Evolutionary conservation across 371 early-diverging fungal genomes (phyloP).

Genomic region (Mucor ambiguus): DNA sequence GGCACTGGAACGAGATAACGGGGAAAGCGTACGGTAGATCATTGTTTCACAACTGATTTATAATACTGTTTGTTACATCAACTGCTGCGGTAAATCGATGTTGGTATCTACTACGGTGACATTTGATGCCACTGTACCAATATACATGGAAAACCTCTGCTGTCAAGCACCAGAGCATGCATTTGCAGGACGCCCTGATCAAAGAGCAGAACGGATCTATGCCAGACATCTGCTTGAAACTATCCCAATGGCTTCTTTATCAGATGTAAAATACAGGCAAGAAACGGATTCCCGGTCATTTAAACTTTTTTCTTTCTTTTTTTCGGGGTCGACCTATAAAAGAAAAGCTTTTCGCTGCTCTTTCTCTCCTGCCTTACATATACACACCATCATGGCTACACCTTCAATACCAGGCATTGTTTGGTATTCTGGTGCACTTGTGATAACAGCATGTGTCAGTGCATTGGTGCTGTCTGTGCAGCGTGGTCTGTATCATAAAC

Average conservation of each 20-base stretch:
- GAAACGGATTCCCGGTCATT: background rate
- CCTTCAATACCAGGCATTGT: background rate
- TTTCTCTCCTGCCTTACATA: background rate
- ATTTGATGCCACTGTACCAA: too few species aligned
- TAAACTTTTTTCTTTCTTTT: background rate
- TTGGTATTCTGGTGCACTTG: conserved; percentile 15
- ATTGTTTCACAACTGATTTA: background rate
- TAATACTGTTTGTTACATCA: background rate
- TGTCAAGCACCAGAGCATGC: too few species aligned
- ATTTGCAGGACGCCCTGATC: too few species aligned
- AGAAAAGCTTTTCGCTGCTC: background rate
- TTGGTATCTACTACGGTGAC: background rate
- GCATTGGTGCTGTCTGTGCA: conserved; percentile 22
- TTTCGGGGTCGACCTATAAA: background rate
- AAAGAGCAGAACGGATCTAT: too few species aligned
- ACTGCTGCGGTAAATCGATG: background rate
- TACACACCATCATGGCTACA: background rate
- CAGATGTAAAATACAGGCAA: background rate
- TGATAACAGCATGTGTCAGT: conserved; percentile 11
- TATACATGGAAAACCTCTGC: too few species aligned
- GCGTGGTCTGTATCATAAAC: conserved; percentile 9
- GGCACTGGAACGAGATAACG: background rate
- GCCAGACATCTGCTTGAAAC: background rate
- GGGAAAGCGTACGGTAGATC: background rate
- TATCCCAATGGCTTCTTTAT: background rate